Evolutionary conservation across 164 flowering plant genomes (phyloP).

Genomic region (Cinnamomum micranthum): DNA sequence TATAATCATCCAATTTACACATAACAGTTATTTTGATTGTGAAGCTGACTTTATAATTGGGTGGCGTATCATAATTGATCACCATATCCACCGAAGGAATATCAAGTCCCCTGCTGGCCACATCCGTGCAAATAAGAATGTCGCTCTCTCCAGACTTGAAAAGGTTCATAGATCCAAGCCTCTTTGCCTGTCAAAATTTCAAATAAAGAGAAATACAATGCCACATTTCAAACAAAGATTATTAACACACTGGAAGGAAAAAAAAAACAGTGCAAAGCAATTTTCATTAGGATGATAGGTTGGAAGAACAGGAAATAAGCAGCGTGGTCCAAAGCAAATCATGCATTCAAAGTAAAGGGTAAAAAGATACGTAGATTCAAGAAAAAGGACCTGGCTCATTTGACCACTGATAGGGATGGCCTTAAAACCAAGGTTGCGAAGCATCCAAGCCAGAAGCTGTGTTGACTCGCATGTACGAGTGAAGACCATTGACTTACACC

Average conservation of each 20-base stretch:
- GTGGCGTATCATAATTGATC: conserved; percentile 85
- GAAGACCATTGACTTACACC: conserved; percentile 76
- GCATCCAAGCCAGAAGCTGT: conserved; percentile 55
- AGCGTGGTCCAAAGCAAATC: too few relatives aligned
- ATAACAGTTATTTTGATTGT: neutral
- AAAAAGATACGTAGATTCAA: too few relatives aligned
- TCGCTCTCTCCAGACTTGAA: conserved; percentile 57
- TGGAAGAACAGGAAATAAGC: too few relatives aligned
- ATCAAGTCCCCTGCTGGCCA: conserved; percentile 96
- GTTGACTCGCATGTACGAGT: conserved; percentile 89
- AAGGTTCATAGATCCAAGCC: too few relatives aligned
- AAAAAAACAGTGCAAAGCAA: too few relatives aligned
- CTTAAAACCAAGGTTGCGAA: conserved; percentile 77
- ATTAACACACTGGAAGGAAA: too few relatives aligned
- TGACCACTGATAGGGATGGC: conserved; percentile 91
- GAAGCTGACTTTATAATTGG: conserved; percentile 66
- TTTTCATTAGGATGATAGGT: too few relatives aligned
- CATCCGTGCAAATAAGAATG: conserved; percentile 86
- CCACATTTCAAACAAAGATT: too few relatives aligned
- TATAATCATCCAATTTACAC: too few relatives aligned
- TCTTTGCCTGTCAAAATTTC: too few relatives aligned
- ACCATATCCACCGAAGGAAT: conserved; percentile 93
- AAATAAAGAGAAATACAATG: too few relatives aligned
- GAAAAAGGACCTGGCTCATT: conserved; percentile 65
- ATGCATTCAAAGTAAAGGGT: too few relatives aligned